phyloP scores from a whole-genome alignment of 2,329 filamentous ascomycete species.

The Clonostachys byssicola region DNA sequence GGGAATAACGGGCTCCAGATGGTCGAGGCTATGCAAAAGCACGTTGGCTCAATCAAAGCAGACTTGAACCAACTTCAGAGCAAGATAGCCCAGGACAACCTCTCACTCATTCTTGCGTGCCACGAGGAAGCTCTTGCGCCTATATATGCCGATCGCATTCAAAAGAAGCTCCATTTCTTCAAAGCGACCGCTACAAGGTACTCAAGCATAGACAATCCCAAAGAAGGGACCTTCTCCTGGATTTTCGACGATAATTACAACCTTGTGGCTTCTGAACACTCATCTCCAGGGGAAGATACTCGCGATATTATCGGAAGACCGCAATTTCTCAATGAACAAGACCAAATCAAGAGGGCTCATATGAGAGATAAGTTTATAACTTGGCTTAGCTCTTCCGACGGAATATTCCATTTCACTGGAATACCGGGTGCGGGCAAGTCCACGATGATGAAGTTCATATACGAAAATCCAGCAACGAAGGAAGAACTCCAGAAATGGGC shows the following conservation, averaged over 20 bases:
- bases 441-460: background rate
- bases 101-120: background rate
- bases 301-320: no score
- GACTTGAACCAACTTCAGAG: background rate
- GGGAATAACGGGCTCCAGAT: background rate
- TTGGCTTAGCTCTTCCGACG: background rate
- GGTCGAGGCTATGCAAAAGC: background rate
- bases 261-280: background rate
- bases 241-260: background rate
- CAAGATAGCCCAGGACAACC: background rate
- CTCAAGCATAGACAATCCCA: background rate
- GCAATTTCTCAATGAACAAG: no score
- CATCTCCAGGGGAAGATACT: no score
- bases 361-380: background rate
- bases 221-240: background rate
- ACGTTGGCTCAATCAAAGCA: background rate
- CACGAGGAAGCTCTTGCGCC: background rate
- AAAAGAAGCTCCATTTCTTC: background rate
- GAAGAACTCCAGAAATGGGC: background rate
- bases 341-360: background rate
- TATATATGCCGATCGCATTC: background rate
- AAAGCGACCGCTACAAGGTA: background rate
- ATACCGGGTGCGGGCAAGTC: background rate
- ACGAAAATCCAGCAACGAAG: background rate
- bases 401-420: background rate